Conservation (phyloP, 768 basidiomycete species). For the Strobilomyces confusus region DNA sequence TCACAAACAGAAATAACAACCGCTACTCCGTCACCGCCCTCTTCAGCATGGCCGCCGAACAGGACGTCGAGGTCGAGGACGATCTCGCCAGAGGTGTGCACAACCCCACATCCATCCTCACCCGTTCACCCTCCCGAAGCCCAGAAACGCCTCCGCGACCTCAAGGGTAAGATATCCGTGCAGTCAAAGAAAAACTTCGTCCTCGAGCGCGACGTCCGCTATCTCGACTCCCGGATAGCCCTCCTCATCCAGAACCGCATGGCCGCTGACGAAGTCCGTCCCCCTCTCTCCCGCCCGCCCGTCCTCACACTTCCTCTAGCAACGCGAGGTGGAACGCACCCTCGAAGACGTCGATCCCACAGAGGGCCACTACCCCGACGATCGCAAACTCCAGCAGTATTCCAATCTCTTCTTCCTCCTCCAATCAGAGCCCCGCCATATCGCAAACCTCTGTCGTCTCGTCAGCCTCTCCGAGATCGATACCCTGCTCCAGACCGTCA, state of each 20-base stretch:
- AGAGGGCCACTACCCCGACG: slow-evolving; percentile 90
- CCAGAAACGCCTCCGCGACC: slow-evolving; percentile 93
- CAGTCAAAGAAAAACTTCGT: slow-evolving; percentile 99
- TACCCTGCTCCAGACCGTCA: slow-evolving; percentile 97
- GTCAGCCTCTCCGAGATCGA: slow-evolving; percentile 97
- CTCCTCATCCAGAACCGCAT: slow-evolving; percentile 97
- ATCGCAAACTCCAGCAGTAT: slow-evolving; percentile 92
- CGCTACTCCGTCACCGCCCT: slow-evolving; percentile 94
- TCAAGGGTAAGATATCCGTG: slow-evolving; percentile 95
- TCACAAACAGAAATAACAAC: slow-evolving; percentile 92
- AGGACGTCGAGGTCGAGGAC: slow-evolving; percentile 97
- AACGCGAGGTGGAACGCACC: slow-evolving; percentile 92
- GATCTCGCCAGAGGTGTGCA: slow-evolving; percentile 86
- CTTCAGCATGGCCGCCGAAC: slow-evolving; percentile 97
- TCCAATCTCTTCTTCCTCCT: slow-evolving; percentile 98
- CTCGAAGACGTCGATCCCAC: slow-evolving; percentile 94
- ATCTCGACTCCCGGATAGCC: slow-evolving; percentile 95
- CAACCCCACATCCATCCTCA: not conserved
- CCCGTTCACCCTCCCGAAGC: slow-evolving; percentile 46
- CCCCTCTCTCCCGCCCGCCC: not conserved
- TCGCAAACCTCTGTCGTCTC: slow-evolving; percentile 93
- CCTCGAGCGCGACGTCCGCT: slow-evolving; percentile 95
- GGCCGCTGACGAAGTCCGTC: slow-evolving; percentile 86
- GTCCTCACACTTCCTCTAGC: slow-evolving; percentile 43
- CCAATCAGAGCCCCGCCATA: slow-evolving; percentile 95